Evolutionary conservation across 2,329 filamentous ascomycete species (phyloP).

Genomic region (Epicoccum nigrum): DNA sequence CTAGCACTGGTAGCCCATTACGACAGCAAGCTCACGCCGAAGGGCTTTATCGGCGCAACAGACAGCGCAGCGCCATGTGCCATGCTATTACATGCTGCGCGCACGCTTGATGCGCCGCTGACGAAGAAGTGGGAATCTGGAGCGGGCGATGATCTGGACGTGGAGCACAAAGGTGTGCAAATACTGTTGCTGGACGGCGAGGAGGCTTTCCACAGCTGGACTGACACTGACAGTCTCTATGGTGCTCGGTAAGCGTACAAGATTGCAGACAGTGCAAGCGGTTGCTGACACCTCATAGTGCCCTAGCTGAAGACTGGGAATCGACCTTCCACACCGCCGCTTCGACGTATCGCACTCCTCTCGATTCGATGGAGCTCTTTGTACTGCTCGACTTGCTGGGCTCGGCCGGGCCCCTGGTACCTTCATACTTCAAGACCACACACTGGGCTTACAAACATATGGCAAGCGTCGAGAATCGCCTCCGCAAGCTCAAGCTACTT

Average conservation of each 20-base stretch:
- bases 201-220: conserved; percentile 87
- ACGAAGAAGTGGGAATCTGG: conserved; percentile 82
- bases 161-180: conserved; percentile 82
- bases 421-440: conserved; percentile 87
- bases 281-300: conserved; percentile 38
- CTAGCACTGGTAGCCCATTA: conserved; percentile 93
- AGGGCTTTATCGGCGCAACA: conserved; percentile 89
- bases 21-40: conserved; percentile 80
- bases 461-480: conserved; percentile 73
- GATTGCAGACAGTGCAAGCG: too few species aligned
- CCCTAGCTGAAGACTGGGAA: conserved; percentile 86
- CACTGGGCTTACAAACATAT: conserved; percentile 92
- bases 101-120: conserved; percentile 79
- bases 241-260: conserved; percentile 70
- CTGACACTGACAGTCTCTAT: conserved; percentile 82
- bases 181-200: conserved; percentile 92
- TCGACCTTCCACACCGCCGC: conserved; percentile 68
- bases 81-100: conserved; percentile 85
- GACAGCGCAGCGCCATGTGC: conserved; percentile 96
- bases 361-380: conserved; percentile 86
- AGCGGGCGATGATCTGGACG: conserved; percentile 53
- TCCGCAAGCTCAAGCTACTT: conserved; percentile 71
- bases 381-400: conserved; percentile 89
- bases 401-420: conserved; percentile 69
- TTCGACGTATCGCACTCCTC: conserved; percentile 74